Evolutionary conservation across 2,329 filamentous ascomycete species (phyloP).

Genomic region (Penicillium sp.): DNA sequence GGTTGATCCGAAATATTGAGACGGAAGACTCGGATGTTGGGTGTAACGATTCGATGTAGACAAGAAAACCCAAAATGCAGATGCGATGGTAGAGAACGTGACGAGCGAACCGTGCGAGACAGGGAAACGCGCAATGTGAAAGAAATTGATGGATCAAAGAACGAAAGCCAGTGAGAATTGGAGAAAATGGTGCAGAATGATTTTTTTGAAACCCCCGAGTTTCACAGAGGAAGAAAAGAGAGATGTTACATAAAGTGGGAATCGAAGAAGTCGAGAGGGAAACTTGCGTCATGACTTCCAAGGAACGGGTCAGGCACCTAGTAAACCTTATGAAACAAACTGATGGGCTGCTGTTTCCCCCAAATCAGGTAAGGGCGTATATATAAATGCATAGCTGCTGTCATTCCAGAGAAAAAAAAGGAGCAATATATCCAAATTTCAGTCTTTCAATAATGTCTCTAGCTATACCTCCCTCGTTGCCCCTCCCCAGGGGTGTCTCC

Average conservation of each 20-base stretch:
- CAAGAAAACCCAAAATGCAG: slow-evolving; percentile 3
- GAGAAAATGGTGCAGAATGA: neutral
- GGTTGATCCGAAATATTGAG: slow-evolving; percentile 15
- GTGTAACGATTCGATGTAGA: slow-evolving; percentile 3
- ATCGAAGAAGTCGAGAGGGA: slow-evolving; percentile 7
- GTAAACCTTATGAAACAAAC: slow-evolving; percentile 10
- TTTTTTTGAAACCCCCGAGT: neutral
- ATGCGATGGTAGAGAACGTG: slow-evolving; percentile 5
- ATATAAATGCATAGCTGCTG: neutral
- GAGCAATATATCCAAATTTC: neutral
- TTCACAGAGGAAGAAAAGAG: slow-evolving; percentile 6
- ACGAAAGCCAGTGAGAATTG: neutral
- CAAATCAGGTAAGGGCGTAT: neutral
- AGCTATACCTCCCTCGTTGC: slow-evolving; percentile 33
- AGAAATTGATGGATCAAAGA: neutral
- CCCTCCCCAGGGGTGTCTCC: slow-evolving; percentile 57
- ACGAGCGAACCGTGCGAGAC: neutral
- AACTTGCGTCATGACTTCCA: slow-evolving; percentile 28
- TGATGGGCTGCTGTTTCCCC: slow-evolving; percentile 7
- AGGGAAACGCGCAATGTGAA: neutral
- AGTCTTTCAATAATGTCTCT: slow-evolving; percentile 6
- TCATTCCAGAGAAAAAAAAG: neutral
- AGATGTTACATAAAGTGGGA: slow-evolving; percentile 3
- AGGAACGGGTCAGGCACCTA: slow-evolving; percentile 15
- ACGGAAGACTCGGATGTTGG: slow-evolving; percentile 11